Evolutionary conservation across 1,284 basidiomycete species (phyloP), one percentile per base, ranked within the genome.

Genomic region (Fomitopsis pinicola): DNA sequence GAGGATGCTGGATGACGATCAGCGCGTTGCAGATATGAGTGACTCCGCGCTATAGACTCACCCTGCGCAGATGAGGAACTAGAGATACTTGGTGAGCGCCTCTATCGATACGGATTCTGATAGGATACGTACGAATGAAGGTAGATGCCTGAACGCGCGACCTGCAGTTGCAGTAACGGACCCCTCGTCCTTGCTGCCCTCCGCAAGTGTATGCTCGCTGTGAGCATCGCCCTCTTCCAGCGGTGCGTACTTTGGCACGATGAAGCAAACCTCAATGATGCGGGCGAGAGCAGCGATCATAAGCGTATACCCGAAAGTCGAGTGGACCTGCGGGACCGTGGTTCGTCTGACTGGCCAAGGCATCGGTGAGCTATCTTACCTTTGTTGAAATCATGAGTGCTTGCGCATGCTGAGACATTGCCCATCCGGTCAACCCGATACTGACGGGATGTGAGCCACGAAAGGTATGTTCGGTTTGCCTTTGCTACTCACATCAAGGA

Each of bases 381-480:
- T 87, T 89, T 2, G 92, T 92, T 0, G 92, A 93, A 54, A 96
- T 80, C 85, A 88, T 89, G 58, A 95, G 78, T 9, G 84, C 86
- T 77, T 98, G 96, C 2, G 85, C 85, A 67, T 98, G 96, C 45
- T 92, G 88, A 3, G 92, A 91, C 94, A 98, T 97, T 0, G 91
- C 95, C 91, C 94, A 98, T 2, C 96, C 96, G 0, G 95, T 97
- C 63, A 97, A 79, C 60, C 94, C 86, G 65, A 96, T 88, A 62
- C 91, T 94, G 65, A 58, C 56, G 59, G 54, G 59, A 19, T 15
- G 45, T 38, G 7, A 54, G 52, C 35, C 6, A 54, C n/a, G 22
- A 7, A 2, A 50, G 30, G 3, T 7, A 12, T 50, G 28, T 6
- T 50, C 8, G 17, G 8, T 50, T 9, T 15, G 22, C 19, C 14